Evolutionary conservation across 2,329 filamentous ascomycete genomes (phyloP), one percentile per base, ranked within the genome.

Genomic region (Lasiodiplodia gonubiensis): DNA sequence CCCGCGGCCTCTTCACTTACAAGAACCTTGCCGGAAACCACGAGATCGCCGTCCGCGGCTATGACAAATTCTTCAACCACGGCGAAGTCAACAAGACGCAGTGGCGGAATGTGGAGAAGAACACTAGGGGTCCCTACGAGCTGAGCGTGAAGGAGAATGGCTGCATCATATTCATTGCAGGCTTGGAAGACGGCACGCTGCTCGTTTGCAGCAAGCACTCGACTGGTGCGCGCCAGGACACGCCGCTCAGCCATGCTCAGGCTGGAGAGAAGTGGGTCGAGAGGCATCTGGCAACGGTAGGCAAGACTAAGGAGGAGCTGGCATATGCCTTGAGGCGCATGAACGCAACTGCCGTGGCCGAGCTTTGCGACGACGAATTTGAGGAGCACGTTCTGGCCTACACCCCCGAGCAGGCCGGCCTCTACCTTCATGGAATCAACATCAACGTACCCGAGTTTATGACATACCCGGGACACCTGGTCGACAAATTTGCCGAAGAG

Each of bases 201-300:
- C 84, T 99, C 8, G 94, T 99, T n/a, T 98, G 94, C 86, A 98
- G 94, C 85, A 99, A 99, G 77, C 95, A 99, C 78, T 98, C 95
- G 0, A 98, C 94, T 0, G 95, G 95, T 7, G 83, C 88, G 27
- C 87, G 94, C n/a, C 80, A 80, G 25, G 92, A 96, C 75, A 80
- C 84, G 5, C 85, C 89, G 35, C 71, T 91, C 67, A 97, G 92
- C 80, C 95, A 99, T 82, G 92, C 95, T 3, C 85, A 86, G 68
- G 93, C 89, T 3, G 95, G 94, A 54, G 94, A 97, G 82, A 81
- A 81, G 68, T 94, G 92, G 85, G 85, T 97, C 0, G 90, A 95
- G 77, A 86, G 83, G 70, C 95, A 99, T 80, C 86, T 99, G 48
- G 84, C 86, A 46, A 85, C 86, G 1, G 83, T 97, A 23, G 93